phyloP scores from a whole-genome alignment of 495 filamentous ascomycete species.

The Penicillium cinerascens region DNA sequence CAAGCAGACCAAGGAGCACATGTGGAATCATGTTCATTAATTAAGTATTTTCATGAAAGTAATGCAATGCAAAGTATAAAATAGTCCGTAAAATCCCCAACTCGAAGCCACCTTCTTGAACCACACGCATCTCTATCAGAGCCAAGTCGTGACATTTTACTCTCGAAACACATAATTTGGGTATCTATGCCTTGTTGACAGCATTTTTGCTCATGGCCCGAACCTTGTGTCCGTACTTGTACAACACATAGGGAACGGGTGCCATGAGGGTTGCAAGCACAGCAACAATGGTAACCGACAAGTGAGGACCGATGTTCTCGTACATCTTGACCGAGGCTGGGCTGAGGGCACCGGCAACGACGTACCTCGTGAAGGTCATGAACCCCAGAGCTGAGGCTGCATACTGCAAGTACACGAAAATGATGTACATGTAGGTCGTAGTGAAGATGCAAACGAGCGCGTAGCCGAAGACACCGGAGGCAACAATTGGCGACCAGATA shows the following conservation, averaged over 20 bases:
- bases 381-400: slow-evolving; percentile 37
- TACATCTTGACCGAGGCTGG: slow-evolving; percentile 41
- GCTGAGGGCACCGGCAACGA: slow-evolving; percentile 42
- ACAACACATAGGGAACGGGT: slow-evolving; percentile 47
- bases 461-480: slow-evolving; percentile 46
- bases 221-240: slow-evolving; percentile 6
- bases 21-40: no score
- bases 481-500: slow-evolving; percentile 44
- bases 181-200: neutral
- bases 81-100: no score
- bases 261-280: slow-evolving; percentile 36
- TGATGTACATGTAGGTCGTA: slow-evolving; percentile 46
- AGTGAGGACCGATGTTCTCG: slow-evolving; percentile 45
- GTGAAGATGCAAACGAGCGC: slow-evolving; percentile 44
- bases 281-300: slow-evolving; percentile 47
- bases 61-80: no score
- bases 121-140: no score
- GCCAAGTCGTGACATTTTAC: no score
- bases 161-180: no score
- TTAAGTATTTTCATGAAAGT: no score
- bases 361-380: slow-evolving; percentile 43
- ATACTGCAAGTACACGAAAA: slow-evolving; percentile 39
- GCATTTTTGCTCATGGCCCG: slow-evolving; percentile 6
- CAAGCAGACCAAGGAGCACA: no score
- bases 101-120: no score